A percentile compares a stretch with the other conserved stretches of the same genome.
Conservation (phyloP, 371 early-diverging fungal species). For the Mortierella sp. region DNA sequence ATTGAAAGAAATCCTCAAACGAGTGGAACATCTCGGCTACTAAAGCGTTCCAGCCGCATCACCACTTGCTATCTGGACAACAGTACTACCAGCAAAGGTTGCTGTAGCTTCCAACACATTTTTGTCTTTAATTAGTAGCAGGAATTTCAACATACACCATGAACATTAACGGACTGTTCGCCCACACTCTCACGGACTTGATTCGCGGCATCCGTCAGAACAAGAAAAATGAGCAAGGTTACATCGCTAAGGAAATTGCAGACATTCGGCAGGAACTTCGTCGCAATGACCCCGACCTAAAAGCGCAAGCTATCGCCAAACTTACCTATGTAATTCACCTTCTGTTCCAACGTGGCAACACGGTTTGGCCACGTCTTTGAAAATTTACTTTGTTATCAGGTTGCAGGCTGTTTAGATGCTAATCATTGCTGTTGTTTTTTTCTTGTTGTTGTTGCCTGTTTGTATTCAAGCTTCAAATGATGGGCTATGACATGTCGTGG, state of each 20-base stretch:
- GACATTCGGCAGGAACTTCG: conserved; percentile 92
- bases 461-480: conserved; percentile 87
- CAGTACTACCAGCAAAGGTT: neutral
- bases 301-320: conserved; percentile 91
- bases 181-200: conserved; percentile 86
- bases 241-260: conserved; percentile 85
- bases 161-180: conserved; percentile 71
- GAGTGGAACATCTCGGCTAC: neutral
- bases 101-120: neutral
- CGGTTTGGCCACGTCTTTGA: neutral
- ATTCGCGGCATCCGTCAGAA: conserved; percentile 95
- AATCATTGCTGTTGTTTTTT: neutral
- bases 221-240: conserved; percentile 91
- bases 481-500: conserved; percentile 97
- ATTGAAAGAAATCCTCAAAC: neutral
- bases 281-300: conserved; percentile 85
- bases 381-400: neutral
- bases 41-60: neutral
- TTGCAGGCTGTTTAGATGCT: neutral
- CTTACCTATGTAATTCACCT: conserved; percentile 79
- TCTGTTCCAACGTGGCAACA: neutral
- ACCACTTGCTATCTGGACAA: neutral
- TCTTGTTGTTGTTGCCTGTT: neutral
- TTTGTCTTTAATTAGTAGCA: neutral
- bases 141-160: conserved; percentile 7